phyloP scores from a whole-genome alignment of 768 basidiomycete genomes.

The Mycena capillaripes region DNA sequence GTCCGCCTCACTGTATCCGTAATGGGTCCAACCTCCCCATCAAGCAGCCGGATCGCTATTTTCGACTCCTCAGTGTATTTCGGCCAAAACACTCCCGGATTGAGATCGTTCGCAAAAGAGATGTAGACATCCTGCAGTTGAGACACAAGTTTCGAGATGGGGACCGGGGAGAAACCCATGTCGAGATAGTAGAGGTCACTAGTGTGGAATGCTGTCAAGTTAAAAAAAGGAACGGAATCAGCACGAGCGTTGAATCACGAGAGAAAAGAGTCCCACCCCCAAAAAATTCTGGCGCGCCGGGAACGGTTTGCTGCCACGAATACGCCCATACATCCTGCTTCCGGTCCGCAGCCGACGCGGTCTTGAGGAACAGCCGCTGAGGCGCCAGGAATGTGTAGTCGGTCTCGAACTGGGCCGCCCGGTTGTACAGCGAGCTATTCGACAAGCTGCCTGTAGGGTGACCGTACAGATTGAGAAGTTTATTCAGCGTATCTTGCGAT shows the following conservation, averaged over 20 bases:
- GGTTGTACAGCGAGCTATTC: conserved; percentile 21
- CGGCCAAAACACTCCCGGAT: too few species aligned
- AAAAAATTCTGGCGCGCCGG: neutral
- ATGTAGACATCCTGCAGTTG: too few species aligned
- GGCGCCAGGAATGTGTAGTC: conserved; percentile 11
- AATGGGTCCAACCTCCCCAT: conserved; percentile 4
- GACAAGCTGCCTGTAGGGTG: conserved; percentile 4
- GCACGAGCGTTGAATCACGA: too few species aligned
- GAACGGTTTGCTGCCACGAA: conserved; percentile 3
- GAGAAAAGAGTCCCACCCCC: neutral
- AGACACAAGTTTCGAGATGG: too few species aligned
- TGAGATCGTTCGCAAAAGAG: too few species aligned
- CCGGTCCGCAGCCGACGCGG: neutral
- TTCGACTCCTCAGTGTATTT: neutral
- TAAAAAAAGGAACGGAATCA: too few species aligned
- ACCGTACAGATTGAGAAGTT: conserved; percentile 14
- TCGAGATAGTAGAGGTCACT: too few species aligned
- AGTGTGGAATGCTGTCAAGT: too few species aligned
- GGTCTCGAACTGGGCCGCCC: conserved; percentile 9
- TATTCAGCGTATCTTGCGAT: neutral
- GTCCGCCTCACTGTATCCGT: neutral
- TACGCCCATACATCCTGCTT: conserved; percentile 22
- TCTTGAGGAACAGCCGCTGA: conserved; percentile 10
- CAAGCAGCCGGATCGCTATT: neutral
- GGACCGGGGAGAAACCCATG: too few species aligned